A percentile compares a stretch with the other conserved stretches of the same genome.
phyloP scores from a whole-genome alignment of 345 rosid species.

The Bruguiera gymnorhiza region DNA sequence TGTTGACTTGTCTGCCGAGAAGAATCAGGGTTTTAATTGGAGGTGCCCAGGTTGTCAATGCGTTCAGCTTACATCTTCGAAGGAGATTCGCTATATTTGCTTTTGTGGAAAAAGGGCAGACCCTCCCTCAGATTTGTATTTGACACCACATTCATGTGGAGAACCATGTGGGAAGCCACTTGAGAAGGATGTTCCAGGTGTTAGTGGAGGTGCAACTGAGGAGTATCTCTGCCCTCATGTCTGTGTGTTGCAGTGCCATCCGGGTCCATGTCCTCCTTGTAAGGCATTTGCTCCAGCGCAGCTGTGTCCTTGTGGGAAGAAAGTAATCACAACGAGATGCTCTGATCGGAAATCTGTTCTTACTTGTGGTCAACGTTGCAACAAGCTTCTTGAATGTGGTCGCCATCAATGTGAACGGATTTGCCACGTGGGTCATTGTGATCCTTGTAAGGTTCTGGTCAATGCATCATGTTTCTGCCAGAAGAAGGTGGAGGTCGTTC shows the following conservation, averaged over 20 bases:
- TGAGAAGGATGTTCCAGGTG: constrained; percentile 44
- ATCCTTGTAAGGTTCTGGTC: constrained; percentile 62
- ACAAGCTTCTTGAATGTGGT: constrained; percentile 68
- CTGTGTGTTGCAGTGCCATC: constrained; percentile 97
- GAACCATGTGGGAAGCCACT: constrained; percentile 95
- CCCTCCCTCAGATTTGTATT: constrained; percentile 84
- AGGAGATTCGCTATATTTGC: constrained; percentile 76
- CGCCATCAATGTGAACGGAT: constrained; percentile 67
- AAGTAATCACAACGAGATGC: constrained; percentile 75
- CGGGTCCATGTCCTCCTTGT: constrained; percentile 98
- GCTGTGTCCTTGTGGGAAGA: constrained; percentile 84
- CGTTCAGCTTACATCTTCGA: constrained; percentile 68
- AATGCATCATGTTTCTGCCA: constrained; percentile 83
- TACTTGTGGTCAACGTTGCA: constrained; percentile 72
- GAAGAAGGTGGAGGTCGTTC: constrained; percentile 64
- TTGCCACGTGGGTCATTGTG: constrained; percentile 87
- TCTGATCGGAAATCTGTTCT: constrained; percentile 69
- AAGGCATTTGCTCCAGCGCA: constrained; percentile 88
- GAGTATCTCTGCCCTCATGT: constrained; percentile 82
- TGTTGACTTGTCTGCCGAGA: constrained; percentile 69
- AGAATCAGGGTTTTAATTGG: constrained; percentile 88
- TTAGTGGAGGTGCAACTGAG: constrained; percentile 32
- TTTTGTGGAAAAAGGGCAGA: constrained; percentile 82
- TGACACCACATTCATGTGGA: constrained; percentile 98
- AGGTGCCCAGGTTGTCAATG: constrained; percentile 96